Conservation (phyloP, 2,329 filamentous ascomycete genomes). For the Sphaerulina musiva region DNA sequence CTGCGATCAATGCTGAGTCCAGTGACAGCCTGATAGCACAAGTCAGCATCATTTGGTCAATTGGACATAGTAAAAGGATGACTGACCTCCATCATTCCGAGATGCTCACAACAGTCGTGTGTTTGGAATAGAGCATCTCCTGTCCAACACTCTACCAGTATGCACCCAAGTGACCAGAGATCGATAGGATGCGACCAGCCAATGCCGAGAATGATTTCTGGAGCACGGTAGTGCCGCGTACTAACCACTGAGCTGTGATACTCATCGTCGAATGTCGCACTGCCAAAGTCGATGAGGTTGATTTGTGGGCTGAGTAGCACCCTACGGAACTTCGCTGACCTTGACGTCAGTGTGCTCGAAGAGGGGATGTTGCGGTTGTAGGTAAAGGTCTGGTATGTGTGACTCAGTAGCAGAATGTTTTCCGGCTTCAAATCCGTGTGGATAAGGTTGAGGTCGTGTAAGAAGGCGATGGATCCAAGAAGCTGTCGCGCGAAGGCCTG, state of each 20-base stretch:
- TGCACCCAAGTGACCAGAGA: slow-evolving; percentile 64
- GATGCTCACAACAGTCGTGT: slow-evolving; percentile 61
- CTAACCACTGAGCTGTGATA: slow-evolving; percentile 63
- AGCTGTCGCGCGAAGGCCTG: slow-evolving; percentile 93
- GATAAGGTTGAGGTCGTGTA: slow-evolving; percentile 94
- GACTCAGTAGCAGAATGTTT: slow-evolving; percentile 61
- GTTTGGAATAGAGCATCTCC: slow-evolving; percentile 63
- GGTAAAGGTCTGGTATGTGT: slow-evolving; percentile 61
- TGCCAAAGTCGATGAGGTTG: slow-evolving; percentile 61
- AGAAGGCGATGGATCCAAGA: slow-evolving; percentile 95
- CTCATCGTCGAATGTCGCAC: slow-evolving; percentile 62
- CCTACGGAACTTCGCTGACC: slow-evolving; percentile 55
- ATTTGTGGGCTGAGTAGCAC: slow-evolving; percentile 61
- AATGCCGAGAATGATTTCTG: slow-evolving; percentile 61
- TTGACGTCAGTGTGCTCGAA: slow-evolving; percentile 52
- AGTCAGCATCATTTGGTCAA: not conserved
- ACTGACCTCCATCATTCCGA: slow-evolving; percentile 60
- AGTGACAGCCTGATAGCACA: slow-evolving; percentile 26
- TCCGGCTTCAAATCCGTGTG: slow-evolving; percentile 73
- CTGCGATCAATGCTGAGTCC: slow-evolving; percentile 29
- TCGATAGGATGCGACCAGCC: slow-evolving; percentile 64
- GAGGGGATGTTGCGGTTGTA: slow-evolving; percentile 62
- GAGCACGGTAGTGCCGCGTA: slow-evolving; percentile 59
- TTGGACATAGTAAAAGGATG: not conserved
- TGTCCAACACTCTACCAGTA: slow-evolving; percentile 62